A percentile compares a stretch with the other conserved stretches of the same genome.
These are phyloP conservation scores for Porcisia hertigi DNA, from an alignment of 208 protist species.

Conservation along the genomic window DNA sequence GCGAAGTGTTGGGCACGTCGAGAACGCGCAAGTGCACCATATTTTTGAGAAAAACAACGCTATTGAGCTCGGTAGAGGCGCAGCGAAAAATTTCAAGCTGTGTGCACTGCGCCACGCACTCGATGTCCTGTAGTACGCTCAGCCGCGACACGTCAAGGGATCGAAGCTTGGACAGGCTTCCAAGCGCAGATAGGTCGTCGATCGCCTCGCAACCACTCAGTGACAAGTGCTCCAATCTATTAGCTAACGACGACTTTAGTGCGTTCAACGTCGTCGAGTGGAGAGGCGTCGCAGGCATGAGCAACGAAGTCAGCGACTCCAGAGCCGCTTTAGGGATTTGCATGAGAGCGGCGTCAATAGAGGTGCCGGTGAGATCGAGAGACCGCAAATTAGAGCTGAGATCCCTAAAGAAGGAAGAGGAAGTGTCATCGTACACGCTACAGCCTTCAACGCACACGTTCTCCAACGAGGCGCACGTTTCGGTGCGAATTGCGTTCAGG, in stretches of 20 bases:
- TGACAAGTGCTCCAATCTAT: constrained; percentile 67
- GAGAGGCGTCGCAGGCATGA: constrained; percentile 57
- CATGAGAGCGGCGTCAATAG: constrained; percentile 56
- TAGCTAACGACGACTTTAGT: constrained; percentile 45
- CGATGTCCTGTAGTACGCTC: constrained; percentile 51
- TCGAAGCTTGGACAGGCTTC: constrained; percentile 49
- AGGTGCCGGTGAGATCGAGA: constrained; percentile 59
- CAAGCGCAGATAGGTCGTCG: constrained; percentile 48
- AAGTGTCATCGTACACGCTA: constrained; percentile 72
- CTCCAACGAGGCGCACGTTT: constrained; percentile 58
- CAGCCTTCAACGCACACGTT: constrained; percentile 78
- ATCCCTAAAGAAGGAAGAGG: constrained; percentile 57
- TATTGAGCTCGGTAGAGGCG: constrained; percentile 56
- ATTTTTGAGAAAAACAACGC: constrained; percentile 62
- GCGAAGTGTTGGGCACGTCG: constrained; percentile 52
- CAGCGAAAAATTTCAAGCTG: constrained; percentile 79
- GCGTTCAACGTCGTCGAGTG: constrained; percentile 60
- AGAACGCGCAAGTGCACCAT: constrained; percentile 60
- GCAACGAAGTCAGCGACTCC: constrained; percentile 40
- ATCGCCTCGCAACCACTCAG: constrained; percentile 62
- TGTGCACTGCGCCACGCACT: constrained; percentile 44
- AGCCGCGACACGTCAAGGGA: constrained; percentile 80
- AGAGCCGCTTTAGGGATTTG: constrained; percentile 41
- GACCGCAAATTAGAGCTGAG: constrained; percentile 50
- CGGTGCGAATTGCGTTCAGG: constrained; percentile 62